phyloP scores from a whole-genome alignment of 768 basidiomycete species.

The Daedaleopsis nitida region DNA sequence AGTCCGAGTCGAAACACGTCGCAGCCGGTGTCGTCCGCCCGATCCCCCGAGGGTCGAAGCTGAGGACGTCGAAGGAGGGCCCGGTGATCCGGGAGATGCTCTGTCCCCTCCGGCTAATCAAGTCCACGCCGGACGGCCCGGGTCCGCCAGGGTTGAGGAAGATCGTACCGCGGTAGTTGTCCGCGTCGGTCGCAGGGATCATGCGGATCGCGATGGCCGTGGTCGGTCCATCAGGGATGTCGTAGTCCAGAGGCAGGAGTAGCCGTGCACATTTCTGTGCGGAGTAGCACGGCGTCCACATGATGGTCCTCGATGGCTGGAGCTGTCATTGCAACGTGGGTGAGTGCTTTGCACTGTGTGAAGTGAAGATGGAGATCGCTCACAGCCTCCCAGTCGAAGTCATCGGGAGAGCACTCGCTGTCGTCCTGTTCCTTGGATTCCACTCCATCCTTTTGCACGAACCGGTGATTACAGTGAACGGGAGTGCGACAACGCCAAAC shows the following conservation, averaged over 20 bases:
- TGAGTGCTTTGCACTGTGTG: no score
- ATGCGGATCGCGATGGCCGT: conserved; percentile 22
- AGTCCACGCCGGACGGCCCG: conserved; percentile 17
- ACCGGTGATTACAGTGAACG: no score
- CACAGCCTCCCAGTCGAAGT: no score
- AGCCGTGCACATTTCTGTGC: conserved; percentile 19
- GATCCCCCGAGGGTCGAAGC: conserved; percentile 23
- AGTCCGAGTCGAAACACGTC: conserved; percentile 21
- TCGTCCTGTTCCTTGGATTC: no score
- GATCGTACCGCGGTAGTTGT: conserved; percentile 18
- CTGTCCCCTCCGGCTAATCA: conserved; percentile 8
- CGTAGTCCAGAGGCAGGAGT: conserved; percentile 22
- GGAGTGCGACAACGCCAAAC: no score
- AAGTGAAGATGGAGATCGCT: no score
- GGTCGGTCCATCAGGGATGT: conserved; percentile 16
- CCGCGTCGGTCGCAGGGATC: conserved; percentile 15
- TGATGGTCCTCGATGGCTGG: not conserved
- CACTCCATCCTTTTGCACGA: no score
- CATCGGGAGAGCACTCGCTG: no score
- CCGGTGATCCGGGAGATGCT: conserved; percentile 19
- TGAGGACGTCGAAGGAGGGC: conserved; percentile 19
- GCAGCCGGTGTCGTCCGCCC: conserved; percentile 19
- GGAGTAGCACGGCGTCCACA: conserved; percentile 20
- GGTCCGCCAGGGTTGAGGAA: conserved; percentile 23
- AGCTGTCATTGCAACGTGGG: not conserved